Conservation (phyloP, 2,329 filamentous ascomycete genomes). For the Ustulina deusta region DNA sequence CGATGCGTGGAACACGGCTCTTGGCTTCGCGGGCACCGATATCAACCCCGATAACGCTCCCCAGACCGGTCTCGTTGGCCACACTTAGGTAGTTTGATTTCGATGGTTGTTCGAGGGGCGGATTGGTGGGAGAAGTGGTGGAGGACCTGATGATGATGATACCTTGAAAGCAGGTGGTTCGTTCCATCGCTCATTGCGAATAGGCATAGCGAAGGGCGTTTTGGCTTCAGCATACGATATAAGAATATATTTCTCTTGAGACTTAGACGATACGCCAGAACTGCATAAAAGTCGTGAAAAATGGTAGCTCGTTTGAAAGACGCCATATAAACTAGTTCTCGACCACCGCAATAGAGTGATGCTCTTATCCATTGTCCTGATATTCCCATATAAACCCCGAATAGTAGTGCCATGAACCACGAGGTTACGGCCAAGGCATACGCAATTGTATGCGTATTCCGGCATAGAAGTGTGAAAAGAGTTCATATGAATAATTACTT, state of each 20-base stretch:
- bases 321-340: neutral
- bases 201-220: slow-evolving; percentile 25
- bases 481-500: slow-evolving; percentile 2
- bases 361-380: no score
- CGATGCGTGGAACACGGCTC: slow-evolving; percentile 56
- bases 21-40: slow-evolving; percentile 56
- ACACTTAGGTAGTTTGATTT: slow-evolving; percentile 42
- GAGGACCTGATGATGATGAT: neutral
- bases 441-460: neutral
- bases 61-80: slow-evolving; percentile 53
- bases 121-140: neutral
- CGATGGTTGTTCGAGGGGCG: neutral
- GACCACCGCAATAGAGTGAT: neutral
- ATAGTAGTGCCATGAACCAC: neutral
- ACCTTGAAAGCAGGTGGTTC: slow-evolving; percentile 5
- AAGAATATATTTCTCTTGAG: slow-evolving; percentile 12
- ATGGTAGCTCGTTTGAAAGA: neutral
- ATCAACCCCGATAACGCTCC: slow-evolving; percentile 57
- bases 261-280: slow-evolving; percentile 9
- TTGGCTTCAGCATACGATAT: slow-evolving; percentile 14
- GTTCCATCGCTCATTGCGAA: slow-evolving; percentile 5
- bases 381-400: no score
- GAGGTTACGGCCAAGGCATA: neutral
- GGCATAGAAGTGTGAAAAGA: neutral
- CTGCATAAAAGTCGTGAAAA: neutral